Base-by-base conservation (phyloP, 257 asterid species). In the Salvia miltiorrhiza region DNA sequence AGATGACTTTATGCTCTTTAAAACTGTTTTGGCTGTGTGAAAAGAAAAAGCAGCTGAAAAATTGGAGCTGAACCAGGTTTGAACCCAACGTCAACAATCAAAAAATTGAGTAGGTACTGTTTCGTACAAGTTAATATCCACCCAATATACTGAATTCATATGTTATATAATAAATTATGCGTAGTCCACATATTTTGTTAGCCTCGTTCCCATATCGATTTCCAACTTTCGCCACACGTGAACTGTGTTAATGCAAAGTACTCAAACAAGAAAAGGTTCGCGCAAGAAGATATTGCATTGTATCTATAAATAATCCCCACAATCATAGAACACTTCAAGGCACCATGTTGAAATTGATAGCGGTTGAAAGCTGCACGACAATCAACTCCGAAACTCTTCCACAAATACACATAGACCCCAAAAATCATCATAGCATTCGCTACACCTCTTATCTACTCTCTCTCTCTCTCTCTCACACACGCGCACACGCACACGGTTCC, bases 41-140 rank as follows among this genome's bases (percentile, higher is more conserved):
- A 16, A 17, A 66, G 52, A 64, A 64, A 12, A 23, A 74, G 49
- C 56, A 40, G 20, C 54, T 43, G 5, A 65, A 19, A 65, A 45
- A 33, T 14, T 2, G 23, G 20, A 24, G 6, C 3, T 17, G 44
- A 8, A 6, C 52, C 28, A 28, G 58, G 17, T 52, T 35, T 13
- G 7, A 8, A 20, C 39, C 41, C 9, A 24, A 40, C 33, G 7
- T 28, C 4, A 0, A 54, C 57, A 26, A 26, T 55, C 56, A 41
- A 69, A 69, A 12, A 40, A 6, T 35, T 52, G 44, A 16, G 55
- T 23, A 16, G 32, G 21, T 57, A 30, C 24, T 60, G 49, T 37
- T 10, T 10, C n/a, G 48, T 5, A 40, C 20, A 67, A 21, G 45
- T 68, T 40, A 44, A 55, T 41, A 26, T 16, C 12, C 12, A 43